These are phyloP conservation scores for Babesia sp. DNA, from an alignment of 169 alveolate species.

Conservation along the genomic window DNA sequence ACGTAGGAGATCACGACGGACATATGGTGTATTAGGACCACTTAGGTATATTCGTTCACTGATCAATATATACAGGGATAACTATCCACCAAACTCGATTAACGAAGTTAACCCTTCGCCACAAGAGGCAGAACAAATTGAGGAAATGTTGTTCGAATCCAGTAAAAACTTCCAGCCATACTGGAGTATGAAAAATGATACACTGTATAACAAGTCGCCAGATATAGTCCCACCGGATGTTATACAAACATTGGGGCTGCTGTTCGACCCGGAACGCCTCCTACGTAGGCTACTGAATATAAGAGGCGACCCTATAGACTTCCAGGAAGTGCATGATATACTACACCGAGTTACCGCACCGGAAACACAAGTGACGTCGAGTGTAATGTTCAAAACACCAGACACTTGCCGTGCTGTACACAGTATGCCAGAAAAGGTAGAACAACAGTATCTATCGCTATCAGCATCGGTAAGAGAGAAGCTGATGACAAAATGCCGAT, in stretches of 20 bases:
- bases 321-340: constrained; percentile 33
- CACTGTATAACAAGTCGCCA: constrained; percentile 35
- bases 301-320: constrained; percentile 33
- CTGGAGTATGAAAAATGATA: constrained; percentile 64
- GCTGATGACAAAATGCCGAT: constrained; percentile 55
- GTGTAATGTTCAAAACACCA: background rate
- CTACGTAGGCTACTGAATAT: constrained; percentile 35
- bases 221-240: constrained; percentile 15
- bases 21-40: constrained; percentile 9
- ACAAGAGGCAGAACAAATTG: constrained; percentile 42
- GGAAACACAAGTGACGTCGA: constrained; percentile 17
- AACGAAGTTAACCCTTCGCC: background rate
- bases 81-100: background rate
- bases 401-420: constrained; percentile 17
- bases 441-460: constrained; percentile 50
- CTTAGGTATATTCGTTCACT: background rate
- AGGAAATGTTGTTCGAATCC: constrained; percentile 60
- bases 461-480: background rate
- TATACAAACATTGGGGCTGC: background rate
- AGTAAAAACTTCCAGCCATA: constrained; percentile 33
- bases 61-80: constrained; percentile 14
- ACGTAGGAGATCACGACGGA: constrained; percentile 2
- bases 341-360: constrained; percentile 45
- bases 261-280: constrained; percentile 51
- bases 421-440: constrained; percentile 19